Base-by-base conservation (phyloP, 2,329 filamentous ascomycete species). In the Pseudocercospora eumusae region DNA sequence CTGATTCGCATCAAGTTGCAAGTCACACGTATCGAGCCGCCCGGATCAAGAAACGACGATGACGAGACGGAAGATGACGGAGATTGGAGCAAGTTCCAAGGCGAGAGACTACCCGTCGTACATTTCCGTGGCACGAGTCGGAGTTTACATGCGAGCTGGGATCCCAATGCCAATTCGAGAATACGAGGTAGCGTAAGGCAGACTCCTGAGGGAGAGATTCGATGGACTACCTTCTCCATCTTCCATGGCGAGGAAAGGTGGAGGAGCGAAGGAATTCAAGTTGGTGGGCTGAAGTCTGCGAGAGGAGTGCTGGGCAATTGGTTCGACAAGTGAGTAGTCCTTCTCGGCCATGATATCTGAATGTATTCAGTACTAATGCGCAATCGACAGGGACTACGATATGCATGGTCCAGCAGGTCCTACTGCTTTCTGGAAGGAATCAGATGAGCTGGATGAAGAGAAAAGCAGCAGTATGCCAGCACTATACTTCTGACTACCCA, bases 351-450 rank as follows among this genome's bases (percentile, higher is more conserved):
- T 10, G 25, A 27, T 3, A 8, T 28, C 7, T 9, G 8, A 9
- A 6, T 7, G 8, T 6, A 1, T 7, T 28, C 4, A 28, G 1
- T 33, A 10, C 31, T 33, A 15, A 33, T 9, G 27, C 27, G 27
- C 8, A 7, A 28, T 4, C n/a, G 2, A 42, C 56, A 86, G 84
- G 68, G 85, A 91, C 73, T 88, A 84, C 68, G 86, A 90, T 64
- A 73, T 78, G 0, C 84, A 88, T 68, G 89, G 90, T 0, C 90
- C 90, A 0, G 88, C 83, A 1, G 90, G 90, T 0, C 90, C 90
- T 1, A 91, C 88, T 1, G 88, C 87, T 0, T 92, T 91, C 70
- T 93, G 90, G 89, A 93, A 93, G 75, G 79, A 88, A 10, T 83
- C 80, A 47, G 86, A 89, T 66, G 75, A 76, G 15, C 71, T 76